A percentile compares a stretch with the other conserved stretches of the same genome.
These are phyloP conservation scores for Firmiana major DNA, from an alignment of 345 rosid species.

Conservation along the genomic window DNA sequence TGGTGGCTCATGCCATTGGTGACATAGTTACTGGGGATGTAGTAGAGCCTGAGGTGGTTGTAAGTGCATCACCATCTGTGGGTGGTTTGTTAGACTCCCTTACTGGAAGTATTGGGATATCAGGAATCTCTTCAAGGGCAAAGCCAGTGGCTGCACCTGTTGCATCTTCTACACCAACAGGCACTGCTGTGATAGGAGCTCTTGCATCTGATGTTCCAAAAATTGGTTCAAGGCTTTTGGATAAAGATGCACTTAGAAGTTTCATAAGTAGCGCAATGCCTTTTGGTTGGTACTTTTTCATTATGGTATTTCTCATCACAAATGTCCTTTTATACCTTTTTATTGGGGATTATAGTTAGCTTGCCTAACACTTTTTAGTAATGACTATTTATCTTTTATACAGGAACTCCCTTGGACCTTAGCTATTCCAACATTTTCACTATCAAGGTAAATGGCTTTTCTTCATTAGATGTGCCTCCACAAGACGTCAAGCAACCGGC, in stretches of 20 bases:
- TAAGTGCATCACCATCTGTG: conserved; percentile 64
- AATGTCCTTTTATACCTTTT: conserved; percentile 12
- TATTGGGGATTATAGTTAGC: conserved; percentile 9
- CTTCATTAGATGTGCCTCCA: conserved; percentile 71
- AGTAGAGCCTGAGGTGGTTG: conserved; percentile 83
- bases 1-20: conserved; percentile 85
- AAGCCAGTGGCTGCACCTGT: conserved; percentile 78
- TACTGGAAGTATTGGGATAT: conserved; percentile 88
- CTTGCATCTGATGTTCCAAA: conserved; percentile 64
- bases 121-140: conserved; percentile 75
- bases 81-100: conserved; percentile 95
- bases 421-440: conserved; percentile 57
- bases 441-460: conserved; percentile 71
- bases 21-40: conserved; percentile 76
- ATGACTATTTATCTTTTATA: conserved; percentile 16
- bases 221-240: conserved; percentile 68
- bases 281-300: conserved; percentile 66
- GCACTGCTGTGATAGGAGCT: conserved; percentile 47
- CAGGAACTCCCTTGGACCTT: conserved; percentile 89
- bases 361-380: conserved; percentile 8
- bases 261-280: conserved; percentile 83
- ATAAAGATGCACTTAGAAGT: conserved; percentile 70
- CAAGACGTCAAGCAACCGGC: conserved; percentile 85
- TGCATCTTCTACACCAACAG: conserved; percentile 57
- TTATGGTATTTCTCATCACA: conserved; percentile 27